Evolutionary conservation across 164 flowering plant species (phyloP).

Genomic region (Macadamia tetraphylla): DNA sequence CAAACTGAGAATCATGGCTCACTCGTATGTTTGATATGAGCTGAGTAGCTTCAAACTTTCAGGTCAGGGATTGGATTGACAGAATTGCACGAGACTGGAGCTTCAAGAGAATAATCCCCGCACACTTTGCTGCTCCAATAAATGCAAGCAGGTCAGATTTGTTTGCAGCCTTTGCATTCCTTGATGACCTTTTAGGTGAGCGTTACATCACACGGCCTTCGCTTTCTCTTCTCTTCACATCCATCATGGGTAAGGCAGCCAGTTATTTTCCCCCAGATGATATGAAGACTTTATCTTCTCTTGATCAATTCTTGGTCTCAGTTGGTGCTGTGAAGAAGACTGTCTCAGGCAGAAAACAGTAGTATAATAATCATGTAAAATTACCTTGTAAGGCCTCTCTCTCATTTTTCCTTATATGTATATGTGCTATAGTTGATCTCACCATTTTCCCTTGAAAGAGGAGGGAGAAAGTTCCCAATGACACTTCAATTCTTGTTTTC

Average conservation of each 20-base stretch:
- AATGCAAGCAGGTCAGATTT: slow-evolving; percentile 79
- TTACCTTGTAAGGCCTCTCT: not conserved
- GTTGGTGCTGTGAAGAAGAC: slow-evolving; percentile 94
- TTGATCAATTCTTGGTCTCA: slow-evolving; percentile 83
- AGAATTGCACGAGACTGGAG: slow-evolving; percentile 70
- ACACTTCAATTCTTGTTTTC: too few species aligned
- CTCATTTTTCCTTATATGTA: not conserved
- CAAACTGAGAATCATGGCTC: too few species aligned
- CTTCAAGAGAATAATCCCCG: slow-evolving; percentile 91
- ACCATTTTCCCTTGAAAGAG: too few species aligned
- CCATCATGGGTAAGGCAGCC: slow-evolving; percentile 83
- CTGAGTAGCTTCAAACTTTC: slow-evolving; percentile 2
- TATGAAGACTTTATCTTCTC: slow-evolving; percentile 93
- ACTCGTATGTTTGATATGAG: not conserved
- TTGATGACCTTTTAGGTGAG: slow-evolving; percentile 82
- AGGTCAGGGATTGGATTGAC: slow-evolving; percentile 92
- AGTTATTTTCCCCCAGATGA: slow-evolving; percentile 98
- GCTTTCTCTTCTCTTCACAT: slow-evolving; percentile 64
- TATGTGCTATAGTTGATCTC: not conserved
- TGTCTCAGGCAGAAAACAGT: slow-evolving; percentile 66
- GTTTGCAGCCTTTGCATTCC: slow-evolving; percentile 84
- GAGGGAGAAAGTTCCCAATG: too few species aligned
- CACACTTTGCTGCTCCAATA: slow-evolving; percentile 89
- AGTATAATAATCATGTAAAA: slow-evolving; percentile 3
- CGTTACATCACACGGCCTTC: slow-evolving; percentile 66